phyloP scores from a whole-genome alignment of 1,284 basidiomycete species.

The Ganoderma boninense region DNA sequence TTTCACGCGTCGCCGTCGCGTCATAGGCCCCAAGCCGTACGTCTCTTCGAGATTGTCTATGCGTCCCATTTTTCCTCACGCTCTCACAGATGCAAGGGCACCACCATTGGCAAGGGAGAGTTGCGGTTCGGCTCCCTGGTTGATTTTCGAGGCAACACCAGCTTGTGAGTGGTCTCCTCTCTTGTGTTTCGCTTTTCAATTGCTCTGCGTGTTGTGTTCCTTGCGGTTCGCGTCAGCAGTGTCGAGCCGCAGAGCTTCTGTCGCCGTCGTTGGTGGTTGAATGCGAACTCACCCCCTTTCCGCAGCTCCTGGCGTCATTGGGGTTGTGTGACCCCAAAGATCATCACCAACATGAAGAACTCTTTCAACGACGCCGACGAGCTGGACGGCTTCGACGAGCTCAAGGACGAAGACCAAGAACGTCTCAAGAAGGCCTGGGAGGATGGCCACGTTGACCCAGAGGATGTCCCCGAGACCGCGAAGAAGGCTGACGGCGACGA shows the following conservation, averaged over 20 bases:
- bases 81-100: slow-evolving; percentile 52
- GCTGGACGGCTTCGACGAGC: slow-evolving; percentile 77
- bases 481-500: slow-evolving; percentile 61
- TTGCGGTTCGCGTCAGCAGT: not conserved
- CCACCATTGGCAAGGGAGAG: slow-evolving; percentile 74
- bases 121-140: slow-evolving; percentile 82
- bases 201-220: not conserved
- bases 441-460: slow-evolving; percentile 77
- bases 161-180: slow-evolving; percentile 61
- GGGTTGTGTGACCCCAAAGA: slow-evolving; percentile 79
- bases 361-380: slow-evolving; percentile 66
- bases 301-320: slow-evolving; percentile 81
- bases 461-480: slow-evolving; percentile 80
- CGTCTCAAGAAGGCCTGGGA: slow-evolving; percentile 76
- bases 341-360: slow-evolving; percentile 79
- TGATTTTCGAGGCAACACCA: slow-evolving; percentile 76
- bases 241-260: not conserved
- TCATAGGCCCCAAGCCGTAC: slow-evolving; percentile 83
- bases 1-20: slow-evolving; percentile 39
- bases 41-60: slow-evolving; percentile 50
- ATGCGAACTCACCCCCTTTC: not conserved
- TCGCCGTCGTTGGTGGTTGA: slow-evolving; percentile 2
- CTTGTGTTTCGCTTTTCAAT: no score
- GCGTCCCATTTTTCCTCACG: slow-evolving; percentile 25
- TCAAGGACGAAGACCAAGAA: slow-evolving; percentile 70